Conservation (phyloP, 1,284 basidiomycete genomes). For the Ustilago cynodontis region DNA sequence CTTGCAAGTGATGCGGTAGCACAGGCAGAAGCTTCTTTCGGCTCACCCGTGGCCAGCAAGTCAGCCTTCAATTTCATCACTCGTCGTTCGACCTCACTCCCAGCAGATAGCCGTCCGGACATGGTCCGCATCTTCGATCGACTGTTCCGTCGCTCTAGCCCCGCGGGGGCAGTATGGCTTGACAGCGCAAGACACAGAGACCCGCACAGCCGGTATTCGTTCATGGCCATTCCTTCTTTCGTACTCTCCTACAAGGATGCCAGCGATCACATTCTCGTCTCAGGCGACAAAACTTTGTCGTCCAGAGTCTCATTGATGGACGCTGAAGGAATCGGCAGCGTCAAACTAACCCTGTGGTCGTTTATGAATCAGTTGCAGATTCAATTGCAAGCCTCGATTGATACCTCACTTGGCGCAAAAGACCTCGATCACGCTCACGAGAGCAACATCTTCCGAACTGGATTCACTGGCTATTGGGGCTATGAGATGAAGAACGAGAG, state of each 20-base stretch:
- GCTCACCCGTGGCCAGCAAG: too few relatives aligned
- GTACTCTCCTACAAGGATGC: constrained; percentile 55
- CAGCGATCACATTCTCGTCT: constrained; percentile 15
- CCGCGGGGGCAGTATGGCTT: constrained; percentile 73
- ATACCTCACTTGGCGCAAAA: neutral
- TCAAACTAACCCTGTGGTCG: constrained; percentile 53
- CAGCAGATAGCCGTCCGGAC: constrained; percentile 29
- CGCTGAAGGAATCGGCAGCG: neutral
- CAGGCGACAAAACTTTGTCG: constrained; percentile 10
- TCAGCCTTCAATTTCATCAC: constrained; percentile 13
- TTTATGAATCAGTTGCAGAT: constrained; percentile 57
- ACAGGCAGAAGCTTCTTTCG: neutral
- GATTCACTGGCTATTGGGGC: constrained; percentile 74
- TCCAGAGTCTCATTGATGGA: constrained; percentile 2
- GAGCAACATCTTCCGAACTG: constrained; percentile 70
- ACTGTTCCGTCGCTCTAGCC: constrained; percentile 59
- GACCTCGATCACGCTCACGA: constrained; percentile 12
- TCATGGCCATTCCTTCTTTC: constrained; percentile 64
- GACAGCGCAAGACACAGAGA: constrained; percentile 70
- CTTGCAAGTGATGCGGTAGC: constrained; percentile 15
- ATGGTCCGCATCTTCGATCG: constrained; percentile 71
- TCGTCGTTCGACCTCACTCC: constrained; percentile 23
- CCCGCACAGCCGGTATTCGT: constrained; percentile 58
- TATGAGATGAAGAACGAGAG: constrained; percentile 75
- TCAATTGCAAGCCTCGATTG: constrained; percentile 30